Evolutionary conservation across 2,329 filamentous ascomycete species (phyloP), one percentile per base, ranked within the genome.

Genomic region (Cladophialophora yegresii): DNA sequence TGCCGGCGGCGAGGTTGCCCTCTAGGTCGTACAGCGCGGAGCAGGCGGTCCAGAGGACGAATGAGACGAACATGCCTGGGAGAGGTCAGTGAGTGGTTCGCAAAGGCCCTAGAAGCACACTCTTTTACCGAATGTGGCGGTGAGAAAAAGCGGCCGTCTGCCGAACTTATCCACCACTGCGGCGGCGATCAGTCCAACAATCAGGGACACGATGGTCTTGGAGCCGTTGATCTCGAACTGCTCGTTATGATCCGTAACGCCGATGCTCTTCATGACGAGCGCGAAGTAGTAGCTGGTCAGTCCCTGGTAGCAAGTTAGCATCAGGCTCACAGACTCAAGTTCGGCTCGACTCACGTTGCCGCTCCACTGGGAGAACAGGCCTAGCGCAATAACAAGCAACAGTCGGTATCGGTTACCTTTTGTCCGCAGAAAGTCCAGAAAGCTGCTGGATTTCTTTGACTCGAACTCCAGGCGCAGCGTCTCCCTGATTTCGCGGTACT

Each of bases 401-500:
- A 85, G 75, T 33, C 84, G 78, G 68, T 81, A 80, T 40, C 84
- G 79, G 72, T 86, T 87, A 43, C 82, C 84, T 23, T 78, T 77
- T 22, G 87, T 89, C 70, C 77, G 78, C 70, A 89, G 69, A 69
- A 89, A 87, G 73, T 89, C 86, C 23, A 83, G 67, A 73, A 88
- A 89, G 66, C 77, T 76, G 55, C 81, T 83, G 10, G 58, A 55
- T 58, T 74, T 80, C 75, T 67, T 81, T 10, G 57, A 59, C 45
- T 59, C 45, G 13, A 59, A 81, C 71, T 89, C 87, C 64, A 86
- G 76, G 55, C 78, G 76, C 59, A 89, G 83, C 6, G 85, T 87
- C 71, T 87, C 82, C 71, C 82, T 83, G 75, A 90, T 90, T 76
- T 90, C 87, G 58, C 81, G 82, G 73, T 82, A 88, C 74, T 89